Conservation (phyloP, 2,329 filamentous ascomycete genomes). For the Seiridium cupressi region DNA sequence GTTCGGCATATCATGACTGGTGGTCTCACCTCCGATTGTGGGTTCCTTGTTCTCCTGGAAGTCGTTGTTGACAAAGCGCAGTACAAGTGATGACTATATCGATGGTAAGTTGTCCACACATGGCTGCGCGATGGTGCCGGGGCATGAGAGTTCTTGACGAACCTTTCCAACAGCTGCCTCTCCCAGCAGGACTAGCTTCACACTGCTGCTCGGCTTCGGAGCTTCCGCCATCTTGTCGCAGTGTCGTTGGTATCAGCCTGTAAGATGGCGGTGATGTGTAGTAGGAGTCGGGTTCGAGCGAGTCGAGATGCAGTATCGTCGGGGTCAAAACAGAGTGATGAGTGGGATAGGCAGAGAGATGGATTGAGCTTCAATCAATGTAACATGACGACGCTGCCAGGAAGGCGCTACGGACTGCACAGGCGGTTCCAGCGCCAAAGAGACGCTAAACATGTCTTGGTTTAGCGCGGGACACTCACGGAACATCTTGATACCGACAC, state of each 20-base stretch:
- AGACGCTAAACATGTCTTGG: background rate
- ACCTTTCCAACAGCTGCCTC: conserved; percentile 99
- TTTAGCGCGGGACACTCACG: conserved; percentile 2
- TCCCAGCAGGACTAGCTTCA: conserved; percentile 96
- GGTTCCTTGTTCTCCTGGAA: conserved; percentile 99
- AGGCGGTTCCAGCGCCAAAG: background rate
- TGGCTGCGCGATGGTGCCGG: background rate
- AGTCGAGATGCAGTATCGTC: too few relatives aligned
- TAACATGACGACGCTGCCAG: conserved; percentile 7
- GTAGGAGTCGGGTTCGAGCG: too few relatives aligned
- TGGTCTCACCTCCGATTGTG: conserved; percentile 83
- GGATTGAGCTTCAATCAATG: background rate
- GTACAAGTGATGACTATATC: conserved; percentile 83
- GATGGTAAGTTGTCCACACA: background rate
- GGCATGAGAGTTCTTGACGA: conserved; percentile 20
- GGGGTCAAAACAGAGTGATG: background rate
- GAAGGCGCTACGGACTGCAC: background rate
- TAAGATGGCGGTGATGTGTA: too few relatives aligned
- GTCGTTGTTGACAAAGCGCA: conserved; percentile 99
- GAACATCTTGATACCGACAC: conserved; percentile 8
- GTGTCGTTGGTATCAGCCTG: background rate
- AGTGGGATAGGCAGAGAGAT: conserved; percentile 8
- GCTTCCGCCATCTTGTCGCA: conserved; percentile 68
- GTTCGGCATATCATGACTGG: conserved; percentile 5
- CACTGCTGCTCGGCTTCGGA: conserved; percentile 97